Evolutionary conservation across 768 basidiomycete genomes (phyloP).

Genomic region (Chalciporus pseudorubinellus): DNA sequence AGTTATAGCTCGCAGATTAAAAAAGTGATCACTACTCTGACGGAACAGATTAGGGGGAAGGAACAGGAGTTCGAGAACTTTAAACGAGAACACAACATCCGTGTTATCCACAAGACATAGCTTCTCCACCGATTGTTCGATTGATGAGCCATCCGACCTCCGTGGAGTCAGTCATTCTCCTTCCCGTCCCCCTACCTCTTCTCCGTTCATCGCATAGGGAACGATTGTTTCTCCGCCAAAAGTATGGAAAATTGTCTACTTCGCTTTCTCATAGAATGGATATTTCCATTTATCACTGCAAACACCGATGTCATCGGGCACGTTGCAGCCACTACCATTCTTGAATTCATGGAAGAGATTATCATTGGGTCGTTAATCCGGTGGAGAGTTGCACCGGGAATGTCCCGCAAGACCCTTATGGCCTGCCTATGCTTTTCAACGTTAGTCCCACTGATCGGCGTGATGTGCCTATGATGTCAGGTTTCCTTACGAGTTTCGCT

Average conservation of each 20-base stretch:
- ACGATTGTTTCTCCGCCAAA: background rate
- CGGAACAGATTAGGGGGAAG: constrained; percentile 86
- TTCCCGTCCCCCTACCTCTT: too few species aligned
- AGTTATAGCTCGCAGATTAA: constrained; percentile 57
- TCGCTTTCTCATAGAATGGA: background rate
- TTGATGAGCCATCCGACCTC: background rate
- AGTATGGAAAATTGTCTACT: too few species aligned
- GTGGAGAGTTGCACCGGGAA: too few species aligned
- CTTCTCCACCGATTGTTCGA: constrained; percentile 4
- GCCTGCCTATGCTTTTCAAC: too few species aligned
- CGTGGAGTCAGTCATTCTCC: too few species aligned
- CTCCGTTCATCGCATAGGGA: too few species aligned
- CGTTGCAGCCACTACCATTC: background rate
- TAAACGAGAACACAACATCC: constrained; percentile 75
- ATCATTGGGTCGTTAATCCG: too few species aligned
- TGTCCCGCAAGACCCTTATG: too few species aligned
- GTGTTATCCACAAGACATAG: constrained; percentile 45
- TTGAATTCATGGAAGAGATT: background rate
- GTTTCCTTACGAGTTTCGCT: too few species aligned
- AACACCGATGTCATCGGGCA: background rate
- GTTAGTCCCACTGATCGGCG: too few species aligned
- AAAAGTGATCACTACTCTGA: constrained; percentile 71
- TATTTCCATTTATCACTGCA: background rate
- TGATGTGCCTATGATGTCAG: too few species aligned
- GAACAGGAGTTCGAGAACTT: constrained; percentile 81